These are phyloP conservation scores for Chrysoporthe puriensis DNA, from an alignment of 2,329 filamentous ascomycete genomes.

Conservation along the genomic window DNA sequence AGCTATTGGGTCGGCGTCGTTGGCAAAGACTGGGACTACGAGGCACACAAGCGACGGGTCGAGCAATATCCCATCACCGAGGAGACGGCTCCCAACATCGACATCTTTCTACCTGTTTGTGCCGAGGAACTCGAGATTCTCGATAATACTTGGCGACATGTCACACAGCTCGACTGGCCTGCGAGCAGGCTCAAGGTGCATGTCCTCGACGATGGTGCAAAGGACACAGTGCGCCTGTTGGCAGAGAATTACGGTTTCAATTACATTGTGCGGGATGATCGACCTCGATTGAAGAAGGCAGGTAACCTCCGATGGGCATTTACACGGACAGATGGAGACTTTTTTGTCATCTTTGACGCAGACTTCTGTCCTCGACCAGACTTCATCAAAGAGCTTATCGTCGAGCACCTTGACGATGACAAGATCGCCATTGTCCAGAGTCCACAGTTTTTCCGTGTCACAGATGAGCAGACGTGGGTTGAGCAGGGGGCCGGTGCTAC, in stretches of 20 bases:
- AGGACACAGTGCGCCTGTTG: slow-evolving; percentile 37
- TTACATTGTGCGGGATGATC: slow-evolving; percentile 46
- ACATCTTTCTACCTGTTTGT: slow-evolving; percentile 47
- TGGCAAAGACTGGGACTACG: slow-evolving; percentile 44
- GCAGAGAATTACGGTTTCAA: slow-evolving; percentile 41
- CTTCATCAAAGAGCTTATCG: slow-evolving; percentile 44
- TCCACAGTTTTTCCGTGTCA: slow-evolving; percentile 46
- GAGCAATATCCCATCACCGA: slow-evolving; percentile 39
- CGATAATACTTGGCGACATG: slow-evolving; percentile 43
- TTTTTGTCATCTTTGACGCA: slow-evolving; percentile 47
- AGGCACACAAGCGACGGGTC: slow-evolving; percentile 38
- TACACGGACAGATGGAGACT: slow-evolving; percentile 42
- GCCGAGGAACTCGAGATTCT: slow-evolving; percentile 46
- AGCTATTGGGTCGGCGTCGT: slow-evolving; percentile 45
- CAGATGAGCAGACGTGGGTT: slow-evolving; percentile 46
- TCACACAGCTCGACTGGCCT: slow-evolving; percentile 42
- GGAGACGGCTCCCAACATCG: slow-evolving; percentile 42
- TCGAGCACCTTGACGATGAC: slow-evolving; percentile 43
- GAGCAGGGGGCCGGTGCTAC: slow-evolving; percentile 48
- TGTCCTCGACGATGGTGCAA: slow-evolving; percentile 45
- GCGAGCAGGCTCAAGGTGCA: slow-evolving; percentile 41
- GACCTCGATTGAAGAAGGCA: slow-evolving; percentile 46
- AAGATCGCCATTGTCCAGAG: slow-evolving; percentile 46
- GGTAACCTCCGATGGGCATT: slow-evolving; percentile 48
- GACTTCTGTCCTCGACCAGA: slow-evolving; percentile 48